phyloP scores from a whole-genome alignment of 768 basidiomycete species.

The Podaxis carcinomalis region DNA sequence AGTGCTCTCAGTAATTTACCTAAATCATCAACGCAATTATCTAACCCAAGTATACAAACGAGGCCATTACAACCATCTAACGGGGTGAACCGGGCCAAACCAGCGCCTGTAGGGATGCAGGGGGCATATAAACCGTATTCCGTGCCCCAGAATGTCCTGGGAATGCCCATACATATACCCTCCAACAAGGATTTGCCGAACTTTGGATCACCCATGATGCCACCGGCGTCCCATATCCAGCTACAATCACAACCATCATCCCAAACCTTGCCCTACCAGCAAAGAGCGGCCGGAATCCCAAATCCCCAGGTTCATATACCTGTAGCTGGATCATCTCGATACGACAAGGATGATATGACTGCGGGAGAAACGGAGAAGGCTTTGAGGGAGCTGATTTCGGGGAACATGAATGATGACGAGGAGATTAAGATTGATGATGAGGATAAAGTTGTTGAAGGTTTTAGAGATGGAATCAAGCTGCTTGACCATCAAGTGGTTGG shows the following conservation, averaged over 20 bases:
- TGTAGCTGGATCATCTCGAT: background rate
- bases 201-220: background rate
- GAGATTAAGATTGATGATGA: conserved; percentile 56
- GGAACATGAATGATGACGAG: conserved; percentile 56
- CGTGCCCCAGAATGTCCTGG: conserved; percentile 12
- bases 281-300: conserved; percentile 29
- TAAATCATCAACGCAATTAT: background rate
- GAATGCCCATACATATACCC: conserved; percentile 30
- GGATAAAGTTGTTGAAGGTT: conserved; percentile 73
- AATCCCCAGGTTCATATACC: conserved; percentile 17
- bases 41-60: conserved; percentile 1
- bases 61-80: conserved; percentile 4
- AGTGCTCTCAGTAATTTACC: background rate
- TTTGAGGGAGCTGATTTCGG: conserved; percentile 70
- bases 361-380: conserved; percentile 70
- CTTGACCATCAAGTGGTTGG: conserved; percentile 89
- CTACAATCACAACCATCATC: background rate
- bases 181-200: conserved; percentile 24
- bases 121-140: conserved; percentile 11
- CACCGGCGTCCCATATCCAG: background rate
- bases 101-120: background rate
- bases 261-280: conserved; percentile 11
- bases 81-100: background rate
- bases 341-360: conserved; percentile 28
- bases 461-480: conserved; percentile 62